Base-by-base conservation (phyloP, 2,329 filamentous ascomycete genomes). In the Xenosphaeropsis pyriputrescens region DNA sequence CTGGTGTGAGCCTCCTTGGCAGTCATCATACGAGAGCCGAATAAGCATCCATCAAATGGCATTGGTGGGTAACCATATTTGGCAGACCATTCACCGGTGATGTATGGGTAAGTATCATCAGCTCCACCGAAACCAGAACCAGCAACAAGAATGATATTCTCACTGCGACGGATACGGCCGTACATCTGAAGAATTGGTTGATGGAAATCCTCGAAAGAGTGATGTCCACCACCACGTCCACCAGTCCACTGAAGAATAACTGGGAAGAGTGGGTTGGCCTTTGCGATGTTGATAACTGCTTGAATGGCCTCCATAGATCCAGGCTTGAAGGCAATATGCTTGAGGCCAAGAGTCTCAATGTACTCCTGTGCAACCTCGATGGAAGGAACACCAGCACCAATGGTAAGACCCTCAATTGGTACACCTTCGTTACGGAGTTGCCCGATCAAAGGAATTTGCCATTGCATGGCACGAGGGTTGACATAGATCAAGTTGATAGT, bases 151-250 rank as follows among this genome's bases (percentile, higher is more conserved):
- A 93, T 80, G 44, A 95, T 78, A 62, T 95, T 95, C 48, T 82
- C 71, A 47, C 80, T 81, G 54, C 85, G 77, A 54, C 88, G 76
- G 47, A 95, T 86, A 40, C 86, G 79, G 47, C 78, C 75, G 57
- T 95, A 95, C 83, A 93, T 93, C 51, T 85, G 78, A 6, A 95
- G 65, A 33, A 95, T 79, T 5, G 88, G 88, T 53, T 88, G 79
- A 59, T 94, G 88, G 70, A 95, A 94, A 58, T 95, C 88, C 57
- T 95, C 88, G 45, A 79, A 93, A 1, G 86, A 94, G 64, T 95
- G 88, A 58, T 94, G 88, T 40, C 88, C 88, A 64, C 88, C 88
- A 47, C 86, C 88, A 60, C 88, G 81, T 31, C 88, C 88, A 55
- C 88, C 88, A 42, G 88, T 95, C 88, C 88, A 95, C 61, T 95